Evolutionary conservation across 2,329 filamentous ascomycete genomes (phyloP).

Genomic region (Pseudocercospora cruenta): DNA sequence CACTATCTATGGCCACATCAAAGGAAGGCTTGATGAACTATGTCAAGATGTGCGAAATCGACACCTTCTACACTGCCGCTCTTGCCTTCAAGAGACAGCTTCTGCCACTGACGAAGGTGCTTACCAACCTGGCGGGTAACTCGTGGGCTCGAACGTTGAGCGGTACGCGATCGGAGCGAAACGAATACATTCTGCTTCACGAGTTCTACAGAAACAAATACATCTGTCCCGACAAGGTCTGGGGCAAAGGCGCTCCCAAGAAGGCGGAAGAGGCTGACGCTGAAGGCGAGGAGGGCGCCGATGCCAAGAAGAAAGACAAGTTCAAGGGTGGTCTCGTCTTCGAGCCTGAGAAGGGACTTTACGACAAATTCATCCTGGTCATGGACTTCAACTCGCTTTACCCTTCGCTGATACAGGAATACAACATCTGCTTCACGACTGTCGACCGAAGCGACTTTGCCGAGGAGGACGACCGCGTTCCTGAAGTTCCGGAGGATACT

Average conservation of each 20-base stretch:
- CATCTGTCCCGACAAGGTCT: conserved; percentile 94
- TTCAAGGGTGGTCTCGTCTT: conserved; percentile 98
- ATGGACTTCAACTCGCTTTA: conserved; percentile 99
- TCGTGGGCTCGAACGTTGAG: conserved; percentile 96
- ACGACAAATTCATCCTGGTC: conserved; percentile 96
- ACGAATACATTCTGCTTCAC: conserved; percentile 98
- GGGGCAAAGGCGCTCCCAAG: conserved; percentile 67
- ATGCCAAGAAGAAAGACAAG: conserved; percentile 97
- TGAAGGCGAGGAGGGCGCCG: conserved; percentile 64
- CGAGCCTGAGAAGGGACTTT: conserved; percentile 94
- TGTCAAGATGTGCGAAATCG: conserved; percentile 88
- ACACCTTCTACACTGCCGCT: conserved; percentile 94
- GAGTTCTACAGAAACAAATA: conserved; percentile 97
- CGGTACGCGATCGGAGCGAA: conserved; percentile 93
- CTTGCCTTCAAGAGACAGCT: conserved; percentile 88
- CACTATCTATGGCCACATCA: conserved; percentile 77
- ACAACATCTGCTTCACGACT: conserved; percentile 98
- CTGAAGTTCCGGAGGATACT: conserved; percentile 74
- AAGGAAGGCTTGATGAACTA: conserved; percentile 90
- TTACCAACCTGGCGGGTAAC: conserved; percentile 96
- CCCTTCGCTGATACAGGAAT: conserved; percentile 98
- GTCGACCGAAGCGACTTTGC: conserved; percentile 76
- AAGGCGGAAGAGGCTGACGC: conserved; percentile 75
- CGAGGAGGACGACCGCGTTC: conserved; percentile 84
- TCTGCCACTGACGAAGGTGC: conserved; percentile 87